Base-by-base conservation (phyloP, 148 eudicot genomes). In the Selenicereus undatus region DNA sequence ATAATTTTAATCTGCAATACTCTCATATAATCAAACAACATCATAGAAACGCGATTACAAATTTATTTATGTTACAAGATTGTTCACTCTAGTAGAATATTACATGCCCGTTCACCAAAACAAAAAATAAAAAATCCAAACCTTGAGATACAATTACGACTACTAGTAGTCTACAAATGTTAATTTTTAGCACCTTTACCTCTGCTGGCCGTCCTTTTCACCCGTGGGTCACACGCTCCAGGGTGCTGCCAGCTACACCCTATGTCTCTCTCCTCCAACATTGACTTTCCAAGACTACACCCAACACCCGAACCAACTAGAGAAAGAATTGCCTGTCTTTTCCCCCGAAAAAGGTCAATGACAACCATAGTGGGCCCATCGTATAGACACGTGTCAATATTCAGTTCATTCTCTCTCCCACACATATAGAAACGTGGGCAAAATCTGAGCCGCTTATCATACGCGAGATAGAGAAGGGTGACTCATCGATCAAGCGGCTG, bases 401-500 rank as follows among this genome's bases (percentile, higher is more conserved):
- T 8, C 6, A 24, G 32, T 30, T 76, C 43, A 50, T 76, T 13
- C 21, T 0, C 26, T 74, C 58, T 22, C 48, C 32, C 0, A 66
- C 73, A 22, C 76, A 45, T 11, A 17, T 9, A 6, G 36, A 16
- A 9, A 11, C 14, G 60, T n/a, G 26, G 5, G 7, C 9, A 17
- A 2, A 54, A 54, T 39, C 52, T 4, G 26, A 16, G 20, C 35
- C 36, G 66, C 7, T 22, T 12, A 43, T 56, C 62, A 3, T 20
- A 17, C 52, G 18, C 18, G n/a, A 18, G 62, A 56, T 5, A 16
- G 62, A 20, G 62, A 17, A 9, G 58, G 58, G 14, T 52, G 16
- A 52, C 1, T 12, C 18, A 9, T n/a, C 3, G 17, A 73, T 73
- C 76, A 0, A 27, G 77, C 81, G 82, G 82, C 73, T 70, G 35